These are phyloP conservation scores for Chrysoporthe austroafricana DNA, from an alignment of 2,329 filamentous ascomycete species.

Conservation along the genomic window DNA sequence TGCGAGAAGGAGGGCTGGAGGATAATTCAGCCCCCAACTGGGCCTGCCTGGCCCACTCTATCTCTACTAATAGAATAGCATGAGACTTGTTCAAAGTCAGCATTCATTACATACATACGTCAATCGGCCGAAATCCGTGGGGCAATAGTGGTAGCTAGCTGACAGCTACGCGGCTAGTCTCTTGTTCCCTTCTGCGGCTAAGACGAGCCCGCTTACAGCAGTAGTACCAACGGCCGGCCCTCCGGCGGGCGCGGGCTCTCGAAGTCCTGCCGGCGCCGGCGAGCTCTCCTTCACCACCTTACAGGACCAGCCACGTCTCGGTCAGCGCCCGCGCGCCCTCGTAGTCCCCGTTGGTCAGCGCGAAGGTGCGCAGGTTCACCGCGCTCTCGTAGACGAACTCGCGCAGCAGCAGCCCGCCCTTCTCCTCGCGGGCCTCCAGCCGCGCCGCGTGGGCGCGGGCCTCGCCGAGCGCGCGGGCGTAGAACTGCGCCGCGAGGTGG, in stretches of 20 bases:
- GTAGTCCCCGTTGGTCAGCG: conserved; percentile 65
- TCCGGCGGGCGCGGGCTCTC: not conserved
- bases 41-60: no score
- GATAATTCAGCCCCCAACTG: no score
- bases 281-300: not conserved
- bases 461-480: conserved; percentile 56
- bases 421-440: conserved; percentile 7
- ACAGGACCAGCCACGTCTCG: conserved; percentile 60
- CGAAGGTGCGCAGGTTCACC: conserved; percentile 72
- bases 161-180: not conserved
- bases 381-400: conserved; percentile 73
- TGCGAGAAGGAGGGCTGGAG: no score
- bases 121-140: not conserved
- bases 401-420: conserved; percentile 42
- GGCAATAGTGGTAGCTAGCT: no score
- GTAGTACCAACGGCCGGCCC: no score
- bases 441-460: conserved; percentile 32
- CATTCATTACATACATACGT: no score
- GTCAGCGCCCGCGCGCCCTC: conserved; percentile 64
- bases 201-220: not conserved
- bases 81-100: no score
- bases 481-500: conserved; percentile 74
- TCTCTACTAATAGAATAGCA: no score
- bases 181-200: not conserved
- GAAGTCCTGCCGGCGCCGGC: not conserved